Base-by-base conservation (phyloP, 2,329 filamentous ascomycete genomes). In the Pochonia chlamydosporia region DNA sequence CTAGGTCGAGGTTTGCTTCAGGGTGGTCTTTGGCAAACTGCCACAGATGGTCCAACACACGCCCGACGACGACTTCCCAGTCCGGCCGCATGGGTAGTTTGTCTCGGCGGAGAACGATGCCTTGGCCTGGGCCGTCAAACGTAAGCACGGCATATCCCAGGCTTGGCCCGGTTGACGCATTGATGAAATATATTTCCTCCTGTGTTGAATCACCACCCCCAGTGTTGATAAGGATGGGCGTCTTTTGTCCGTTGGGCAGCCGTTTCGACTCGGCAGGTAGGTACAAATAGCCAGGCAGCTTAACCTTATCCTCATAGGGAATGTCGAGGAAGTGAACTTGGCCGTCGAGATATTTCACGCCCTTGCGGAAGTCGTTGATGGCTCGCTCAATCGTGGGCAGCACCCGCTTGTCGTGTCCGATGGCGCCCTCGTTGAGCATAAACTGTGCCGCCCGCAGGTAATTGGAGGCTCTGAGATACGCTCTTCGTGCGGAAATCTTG, bases 181-280 rank as follows among this genome's bases (percentile, higher is more conserved):
- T 46, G 3, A 65, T 36, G 48, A 62, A 68, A 50, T 67, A 72
- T 0, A 73, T 35, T 46, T 73, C 71, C 46, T 73, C 71, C 35
- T 67, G 59, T 0, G 52, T 60, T 0, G 63, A 61, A 49, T 74
- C 71, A 2, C 42, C 55, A 0, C 71, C 70, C 7, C 59, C 60
- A 1, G 46, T 52, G 33, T 61, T 56, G 16, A 74, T 25, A 2
- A 72, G 44, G 18, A 70, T 36, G 0, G 69, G 67, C 1, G 56
- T 59, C 50, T 64, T 67, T 25, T 52, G 44, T 0, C 49, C 52
- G 0, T n/a, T n/a, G n/a, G 58, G 44, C 1, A 59, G 43, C 9
- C 56, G 50, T 16, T 52, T 52, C 3, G 37, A 37, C 0, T 50
- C 24, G 1, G 53, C 44, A 0, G 69, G 69, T 1, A 71, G 54